phyloP scores from a whole-genome alignment of 2,329 filamentous ascomycete species.

The Ilyonectria destructans region DNA sequence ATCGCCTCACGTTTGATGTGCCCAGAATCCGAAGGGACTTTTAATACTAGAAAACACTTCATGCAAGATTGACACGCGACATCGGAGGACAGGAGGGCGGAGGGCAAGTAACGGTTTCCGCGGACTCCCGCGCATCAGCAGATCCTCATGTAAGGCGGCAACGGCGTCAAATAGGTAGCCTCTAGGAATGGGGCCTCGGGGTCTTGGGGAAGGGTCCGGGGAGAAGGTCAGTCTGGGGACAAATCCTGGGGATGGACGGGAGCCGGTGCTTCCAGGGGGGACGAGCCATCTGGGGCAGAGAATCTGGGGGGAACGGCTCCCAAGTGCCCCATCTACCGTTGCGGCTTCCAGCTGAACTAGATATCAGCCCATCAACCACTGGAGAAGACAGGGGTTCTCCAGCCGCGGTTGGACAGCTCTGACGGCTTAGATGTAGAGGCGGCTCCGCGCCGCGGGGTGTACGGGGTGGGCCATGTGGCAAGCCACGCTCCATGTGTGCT shows the following conservation, averaged over 20 bases:
- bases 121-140: constrained; percentile 7
- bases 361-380: constrained; percentile 25
- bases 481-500: constrained; percentile 6
- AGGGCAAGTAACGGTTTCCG: background rate
- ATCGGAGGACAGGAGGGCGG: background rate
- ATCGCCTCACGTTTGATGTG: too few species aligned
- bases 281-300: constrained; percentile 19
- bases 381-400: constrained; percentile 19
- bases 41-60: too few species aligned
- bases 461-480: constrained; percentile 30
- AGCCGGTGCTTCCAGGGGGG: background rate
- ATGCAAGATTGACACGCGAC: too few species aligned
- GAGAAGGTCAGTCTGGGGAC: constrained; percentile 10
- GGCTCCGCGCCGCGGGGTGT: constrained; percentile 27
- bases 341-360: constrained; percentile 19
- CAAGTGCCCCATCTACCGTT: constrained; percentile 17
- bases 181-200: background rate
- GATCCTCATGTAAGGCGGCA: constrained; percentile 21
- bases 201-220: constrained; percentile 11
- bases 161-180: constrained; percentile 17
- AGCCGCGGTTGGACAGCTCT: constrained; percentile 11
- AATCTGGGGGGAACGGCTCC: constrained; percentile 19
- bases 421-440: constrained; percentile 7
- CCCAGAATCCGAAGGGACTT: too few species aligned
- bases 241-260: constrained; percentile 24